phyloP scores from a whole-genome alignment of 495 filamentous ascomycete species.

The Opeltia flavorubescens region DNA sequence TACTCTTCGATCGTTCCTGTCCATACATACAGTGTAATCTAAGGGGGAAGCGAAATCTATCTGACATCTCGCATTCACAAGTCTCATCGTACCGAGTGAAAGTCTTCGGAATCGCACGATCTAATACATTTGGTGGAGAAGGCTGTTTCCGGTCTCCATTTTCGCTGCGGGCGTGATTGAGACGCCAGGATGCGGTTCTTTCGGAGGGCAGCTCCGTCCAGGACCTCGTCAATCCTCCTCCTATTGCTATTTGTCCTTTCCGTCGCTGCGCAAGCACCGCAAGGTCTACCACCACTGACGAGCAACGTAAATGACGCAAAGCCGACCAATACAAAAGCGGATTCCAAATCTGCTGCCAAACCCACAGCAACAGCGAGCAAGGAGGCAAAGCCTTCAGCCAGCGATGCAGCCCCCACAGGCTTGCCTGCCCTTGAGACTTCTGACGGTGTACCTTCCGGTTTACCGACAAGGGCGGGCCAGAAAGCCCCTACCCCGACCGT shows the following conservation, averaged over 20 bases:
- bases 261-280: slow-evolving; percentile 10
- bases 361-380: slow-evolving; percentile 11
- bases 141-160: not conserved
- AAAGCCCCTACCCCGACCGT: slow-evolving; percentile 51
- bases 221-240: not conserved
- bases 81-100: too few relatives aligned
- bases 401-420: slow-evolving; percentile 12
- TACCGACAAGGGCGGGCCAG: slow-evolving; percentile 22
- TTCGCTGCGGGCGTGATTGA: not conserved
- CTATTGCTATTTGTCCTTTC: slow-evolving; percentile 14
- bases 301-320: slow-evolving; percentile 1
- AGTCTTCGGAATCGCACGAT: too few relatives aligned
- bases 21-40: too few relatives aligned
- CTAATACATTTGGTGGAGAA: too few relatives aligned
- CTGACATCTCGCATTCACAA: too few relatives aligned
- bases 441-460: slow-evolving; percentile 7
- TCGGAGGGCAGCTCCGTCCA: not conserved
- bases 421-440: slow-evolving; percentile 9
- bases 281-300: slow-evolving; percentile 8
- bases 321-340: slow-evolving; percentile 4
- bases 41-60: too few relatives aligned
- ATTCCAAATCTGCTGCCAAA: slow-evolving; percentile 16
- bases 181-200: not conserved
- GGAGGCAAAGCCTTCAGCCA: slow-evolving; percentile 13
- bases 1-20: too few relatives aligned